A percentile compares a stretch with the other conserved stretches of the same genome.
Evolutionary conservation across 2,329 filamentous ascomycete genomes (phyloP).

Genomic region (Monilinia fructigena): DNA sequence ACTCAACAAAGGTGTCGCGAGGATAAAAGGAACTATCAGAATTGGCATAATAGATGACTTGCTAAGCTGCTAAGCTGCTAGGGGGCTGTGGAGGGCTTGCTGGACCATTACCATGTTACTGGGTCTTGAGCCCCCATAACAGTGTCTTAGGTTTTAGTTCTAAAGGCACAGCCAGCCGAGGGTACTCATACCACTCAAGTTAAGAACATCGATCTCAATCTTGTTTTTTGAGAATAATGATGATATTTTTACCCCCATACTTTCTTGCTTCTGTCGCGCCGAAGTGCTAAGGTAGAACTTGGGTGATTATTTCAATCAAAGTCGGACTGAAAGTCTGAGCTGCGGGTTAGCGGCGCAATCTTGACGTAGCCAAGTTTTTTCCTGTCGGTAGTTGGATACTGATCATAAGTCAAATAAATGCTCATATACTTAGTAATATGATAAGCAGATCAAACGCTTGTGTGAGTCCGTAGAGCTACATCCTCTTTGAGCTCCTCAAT

Average conservation of each 20-base stretch:
- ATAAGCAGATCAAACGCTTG: constrained; percentile 7
- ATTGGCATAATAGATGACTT: constrained; percentile 6
- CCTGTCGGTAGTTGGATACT: constrained; percentile 12
- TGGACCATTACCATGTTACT: constrained; percentile 14
- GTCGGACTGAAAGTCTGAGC: neutral
- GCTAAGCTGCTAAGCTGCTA: neutral
- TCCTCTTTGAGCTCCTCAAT: neutral
- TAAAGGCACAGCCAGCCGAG: neutral
- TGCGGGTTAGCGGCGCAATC: neutral
- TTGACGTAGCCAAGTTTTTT: constrained; percentile 6
- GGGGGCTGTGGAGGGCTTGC: constrained; percentile 2
- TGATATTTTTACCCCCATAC: neutral
- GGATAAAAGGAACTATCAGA: neutral
- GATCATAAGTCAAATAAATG: constrained; percentile 9
- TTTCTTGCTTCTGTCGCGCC: neutral
- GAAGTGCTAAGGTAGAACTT: neutral
- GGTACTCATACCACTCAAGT: neutral
- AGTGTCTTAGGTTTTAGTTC: neutral
- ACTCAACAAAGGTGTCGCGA: constrained; percentile 2
- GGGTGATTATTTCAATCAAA: neutral
- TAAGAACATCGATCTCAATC: neutral
- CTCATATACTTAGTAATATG: neutral
- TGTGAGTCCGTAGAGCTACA: neutral
- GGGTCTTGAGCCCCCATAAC: constrained; percentile 1
- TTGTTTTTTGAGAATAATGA: neutral